Evolutionary conservation across 1,139 yeast genomes (phyloP), one percentile per base, ranked within the genome.

Genomic region (Pichia terricola): DNA sequence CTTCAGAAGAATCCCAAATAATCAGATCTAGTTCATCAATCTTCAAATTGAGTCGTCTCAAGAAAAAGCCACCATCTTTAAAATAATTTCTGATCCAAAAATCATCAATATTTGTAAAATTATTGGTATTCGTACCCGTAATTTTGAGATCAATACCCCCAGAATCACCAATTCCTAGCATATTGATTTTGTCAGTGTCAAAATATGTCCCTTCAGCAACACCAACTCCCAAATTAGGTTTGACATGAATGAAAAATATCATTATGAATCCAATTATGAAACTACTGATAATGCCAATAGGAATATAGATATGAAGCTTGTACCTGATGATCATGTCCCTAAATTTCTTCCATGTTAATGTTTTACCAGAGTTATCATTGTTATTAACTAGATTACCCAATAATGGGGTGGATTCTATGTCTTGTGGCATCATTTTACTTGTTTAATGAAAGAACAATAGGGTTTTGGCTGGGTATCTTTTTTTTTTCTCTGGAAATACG

Each of bases 131-230:
- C 1, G 55, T 42, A 11, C 68, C 69, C 25, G 54, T 49, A 2
- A 65, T 56, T 35, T 55, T 51, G 5, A 66, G 41, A 30, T 58
- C 49, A 7, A 65, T 46, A 0, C 69, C 69, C 7, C 57, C 48
- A 40, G 48, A 42, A 48, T 58, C 42, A 31, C 51, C 50, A 9
- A 66, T 41, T 3, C 63, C 62, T 2, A 58, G 49, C n/a, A 66
- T 46, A n/a, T 51, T 51, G 16, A 65, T 48, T 37, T 58, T 54
- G 34, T 57, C 56, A 3, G 65, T 52, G n/a, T 61, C 58, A 44
- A 63, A 52, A 33, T 51, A 53, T 4, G 59, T 57, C 2, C 67
- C 62, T 34, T 63, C 53, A 3, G 59, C 55, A 5, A 63, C 51
- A 38, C 53, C 57, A 5, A 54, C 59, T 3, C 64, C 63, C 1